Evolutionary conservation across 2,329 filamentous ascomycete species (phyloP).

Genomic region (Diaporthe batatas): DNA sequence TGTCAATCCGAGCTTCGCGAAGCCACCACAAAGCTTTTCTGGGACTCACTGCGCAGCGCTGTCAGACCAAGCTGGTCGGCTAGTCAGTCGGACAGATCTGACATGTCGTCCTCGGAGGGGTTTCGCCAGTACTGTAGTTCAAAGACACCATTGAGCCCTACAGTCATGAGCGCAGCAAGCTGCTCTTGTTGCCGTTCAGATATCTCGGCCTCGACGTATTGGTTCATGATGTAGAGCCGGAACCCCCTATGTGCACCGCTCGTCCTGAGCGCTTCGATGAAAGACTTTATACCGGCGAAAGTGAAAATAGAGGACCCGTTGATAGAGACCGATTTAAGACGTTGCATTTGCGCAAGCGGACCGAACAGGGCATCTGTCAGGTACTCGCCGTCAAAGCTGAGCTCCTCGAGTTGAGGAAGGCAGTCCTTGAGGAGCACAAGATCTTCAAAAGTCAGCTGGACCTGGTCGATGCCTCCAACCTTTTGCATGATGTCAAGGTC

Average conservation of each 20-base stretch:
- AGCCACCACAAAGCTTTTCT: background rate
- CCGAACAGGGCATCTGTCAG: conserved; percentile 61
- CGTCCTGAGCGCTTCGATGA: conserved; percentile 54
- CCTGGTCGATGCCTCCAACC: conserved; percentile 43
- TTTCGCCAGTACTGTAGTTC: conserved; percentile 51
- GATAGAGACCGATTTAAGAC: conserved; percentile 66
- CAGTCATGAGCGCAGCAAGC: conserved; percentile 47
- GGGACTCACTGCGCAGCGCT: background rate
- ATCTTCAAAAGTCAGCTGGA: conserved; percentile 64
- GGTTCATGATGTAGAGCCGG: conserved; percentile 52
- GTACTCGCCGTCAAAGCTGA: conserved; percentile 69
- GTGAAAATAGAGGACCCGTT: conserved; percentile 69
- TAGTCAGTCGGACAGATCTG: conserved; percentile 39
- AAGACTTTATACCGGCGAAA: conserved; percentile 60
- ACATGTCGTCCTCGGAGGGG: conserved; percentile 50
- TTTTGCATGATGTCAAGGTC: conserved; percentile 64
- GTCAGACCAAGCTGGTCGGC: background rate
- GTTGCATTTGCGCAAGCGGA: conserved; percentile 52
- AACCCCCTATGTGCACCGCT: conserved; percentile 48
- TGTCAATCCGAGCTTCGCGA: background rate
- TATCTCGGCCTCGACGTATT: conserved; percentile 49
- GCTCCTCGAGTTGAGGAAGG: conserved; percentile 64
- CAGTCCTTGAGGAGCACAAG: conserved; percentile 60
- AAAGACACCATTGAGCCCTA: conserved; percentile 50
- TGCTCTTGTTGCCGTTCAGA: conserved; percentile 45